Conservation (phyloP, 352 stramenopile genomes). For the Aphanomyces cochlioides region DNA sequence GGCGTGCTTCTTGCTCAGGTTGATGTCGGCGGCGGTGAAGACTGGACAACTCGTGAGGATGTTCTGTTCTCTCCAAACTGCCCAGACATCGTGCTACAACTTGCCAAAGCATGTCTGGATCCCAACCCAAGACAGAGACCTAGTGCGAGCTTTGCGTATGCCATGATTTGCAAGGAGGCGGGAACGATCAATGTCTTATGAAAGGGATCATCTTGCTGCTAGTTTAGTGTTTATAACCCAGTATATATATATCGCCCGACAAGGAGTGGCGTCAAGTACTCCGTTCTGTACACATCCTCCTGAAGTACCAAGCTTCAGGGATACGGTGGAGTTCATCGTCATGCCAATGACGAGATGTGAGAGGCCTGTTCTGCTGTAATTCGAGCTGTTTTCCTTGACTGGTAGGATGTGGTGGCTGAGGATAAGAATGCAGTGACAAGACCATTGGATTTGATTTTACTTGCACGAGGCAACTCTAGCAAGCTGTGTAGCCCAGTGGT, state of each 20-base stretch:
- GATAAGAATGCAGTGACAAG: slow-evolving; percentile 28
- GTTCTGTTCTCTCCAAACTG: not conserved
- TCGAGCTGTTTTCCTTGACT: no score
- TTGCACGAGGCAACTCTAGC: slow-evolving; percentile 13
- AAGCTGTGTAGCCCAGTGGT: slow-evolving; percentile 13
- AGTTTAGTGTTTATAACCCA: not conserved
- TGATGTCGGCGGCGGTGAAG: slow-evolving; percentile 38
- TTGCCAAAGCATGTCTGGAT: slow-evolving; percentile 21
- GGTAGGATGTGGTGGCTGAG: no score
- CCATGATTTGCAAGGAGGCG: slow-evolving; percentile 19
- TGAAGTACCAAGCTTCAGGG: no score
- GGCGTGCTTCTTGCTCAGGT: slow-evolving; percentile 61
- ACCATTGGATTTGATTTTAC: slow-evolving; percentile 30
- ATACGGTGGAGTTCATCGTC: no score
- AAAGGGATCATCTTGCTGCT: not conserved
- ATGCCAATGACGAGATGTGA: no score
- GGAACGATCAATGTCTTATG: not conserved
- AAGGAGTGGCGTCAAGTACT: no score
- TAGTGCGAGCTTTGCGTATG: slow-evolving; percentile 25
- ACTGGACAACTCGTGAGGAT: not conserved
- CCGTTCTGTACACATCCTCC: no score
- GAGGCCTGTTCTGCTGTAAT: no score
- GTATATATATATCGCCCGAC: no score
- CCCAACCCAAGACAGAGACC: slow-evolving; percentile 14
- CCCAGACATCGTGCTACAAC: slow-evolving; percentile 13